Percentiles rank a stretch among this genome's conserved stretches.
phyloP scores from a whole-genome alignment of 352 stramenopile species.

The Globisporangium mamillatum region DNA sequence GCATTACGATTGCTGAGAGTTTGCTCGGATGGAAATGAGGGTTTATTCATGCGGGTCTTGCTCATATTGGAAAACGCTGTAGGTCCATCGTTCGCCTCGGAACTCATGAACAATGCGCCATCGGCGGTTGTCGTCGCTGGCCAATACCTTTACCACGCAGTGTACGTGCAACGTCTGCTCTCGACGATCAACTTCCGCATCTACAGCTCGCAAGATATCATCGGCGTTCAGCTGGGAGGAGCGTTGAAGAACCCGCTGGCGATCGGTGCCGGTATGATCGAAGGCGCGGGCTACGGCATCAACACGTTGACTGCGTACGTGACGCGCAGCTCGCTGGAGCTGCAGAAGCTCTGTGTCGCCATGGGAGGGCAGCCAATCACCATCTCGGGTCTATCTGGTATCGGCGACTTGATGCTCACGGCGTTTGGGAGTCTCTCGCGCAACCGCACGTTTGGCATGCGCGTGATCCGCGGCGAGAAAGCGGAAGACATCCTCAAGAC shows the following conservation, averaged over 20 bases:
- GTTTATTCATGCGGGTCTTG: conserved; percentile 9
- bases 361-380: conserved; percentile 94
- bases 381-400: conserved; percentile 91
- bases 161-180: conserved; percentile 80
- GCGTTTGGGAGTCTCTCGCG: conserved; percentile 95
- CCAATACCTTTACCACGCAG: conserved; percentile 89
- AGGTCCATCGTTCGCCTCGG: conserved; percentile 93
- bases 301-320: conserved; percentile 95
- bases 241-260: conserved; percentile 98
- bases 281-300: conserved; percentile 95
- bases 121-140: conserved; percentile 95
- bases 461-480: conserved; percentile 90
- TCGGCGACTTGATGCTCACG: conserved; percentile 95
- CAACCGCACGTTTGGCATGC: conserved; percentile 94
- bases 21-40: no score
- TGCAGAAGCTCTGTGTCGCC: conserved; percentile 93
- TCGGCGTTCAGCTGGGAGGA: conserved; percentile 96
- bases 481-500: conserved; percentile 93
- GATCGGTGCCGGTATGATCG: conserved; percentile 96
- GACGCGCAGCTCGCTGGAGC: conserved; percentile 94
- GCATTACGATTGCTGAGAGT: no score
- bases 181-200: conserved; percentile 92
- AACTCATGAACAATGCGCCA: conserved; percentile 94
- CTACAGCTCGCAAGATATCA: conserved; percentile 92
- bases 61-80: neutral